Evolutionary conservation across 306 rosid species (phyloP), one percentile per base, ranked within the genome.

Genomic region (Quercus alba): DNA sequence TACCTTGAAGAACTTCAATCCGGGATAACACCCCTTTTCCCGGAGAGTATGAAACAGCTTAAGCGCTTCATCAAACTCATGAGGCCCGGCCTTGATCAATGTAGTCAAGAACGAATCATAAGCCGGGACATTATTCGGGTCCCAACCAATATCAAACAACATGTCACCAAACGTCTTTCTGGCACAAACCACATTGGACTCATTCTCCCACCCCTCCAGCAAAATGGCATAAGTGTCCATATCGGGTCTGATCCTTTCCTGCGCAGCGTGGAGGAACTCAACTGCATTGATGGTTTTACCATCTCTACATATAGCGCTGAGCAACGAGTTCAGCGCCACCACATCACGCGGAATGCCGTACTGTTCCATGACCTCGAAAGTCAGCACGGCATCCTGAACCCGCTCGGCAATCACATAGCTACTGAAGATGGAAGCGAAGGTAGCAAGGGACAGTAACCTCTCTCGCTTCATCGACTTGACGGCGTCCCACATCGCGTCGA

Each of bases 401-500:
- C 81, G 82, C 5, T 72, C 68, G 2, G 92, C 88, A 12, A 81
- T 58, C 6, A 86, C 86, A 13, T 90, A 92, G n/a, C 91, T 90
- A 55, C 85, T 52, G 33, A 90, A 90, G 14, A 92, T 89, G 0
- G 92, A 90, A 33, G 94, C 94, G 62, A 92, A 92, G 6, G 92
- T 90, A 0, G 97, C 90, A 6, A 85, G 71, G 0, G 93, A 84
- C 18, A 90, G 81, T 15, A 89, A 56, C 19, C 88, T 75, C 52
- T 85, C 84, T 1, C 15, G 15, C 10, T 72, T 72, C 94, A 89
- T 89, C 4, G 92, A 90, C 25, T 84, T 92, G 5, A 92, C 78
- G 8, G 92, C 91, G n/a, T 86, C 90, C 97, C 92, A 90, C 93
- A 90, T 88, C 1, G 89, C 88, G 30, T 88, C 94, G 7, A 90